Evolutionary conservation across 768 basidiomycete genomes (phyloP).

Genomic region (Epithele typhae): DNA sequence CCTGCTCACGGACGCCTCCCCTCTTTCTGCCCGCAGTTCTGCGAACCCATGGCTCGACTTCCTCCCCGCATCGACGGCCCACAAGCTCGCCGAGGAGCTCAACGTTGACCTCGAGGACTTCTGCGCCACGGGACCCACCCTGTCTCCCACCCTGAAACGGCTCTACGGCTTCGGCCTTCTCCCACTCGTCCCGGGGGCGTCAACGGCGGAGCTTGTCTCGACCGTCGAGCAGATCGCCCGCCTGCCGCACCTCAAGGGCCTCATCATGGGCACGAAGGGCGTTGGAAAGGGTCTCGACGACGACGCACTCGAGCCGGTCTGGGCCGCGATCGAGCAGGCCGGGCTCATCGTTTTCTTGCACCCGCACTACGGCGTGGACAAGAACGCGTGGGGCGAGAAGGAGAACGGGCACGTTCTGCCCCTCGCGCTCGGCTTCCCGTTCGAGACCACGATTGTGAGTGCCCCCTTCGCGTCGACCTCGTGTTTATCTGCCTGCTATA

Average conservation of each 20-base stretch:
- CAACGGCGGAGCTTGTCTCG: slow-evolving; percentile 52
- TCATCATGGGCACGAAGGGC: slow-evolving; percentile 82
- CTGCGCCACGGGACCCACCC: slow-evolving; percentile 59
- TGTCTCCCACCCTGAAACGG: slow-evolving; percentile 47
- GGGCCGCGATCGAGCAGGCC: slow-evolving; percentile 68
- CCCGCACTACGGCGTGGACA: slow-evolving; percentile 81
- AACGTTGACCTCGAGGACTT: slow-evolving; percentile 78
- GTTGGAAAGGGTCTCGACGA: slow-evolving; percentile 82
- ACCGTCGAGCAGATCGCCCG: slow-evolving; percentile 61
- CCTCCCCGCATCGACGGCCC: slow-evolving; percentile 63
- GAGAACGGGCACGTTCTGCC: slow-evolving; percentile 87
- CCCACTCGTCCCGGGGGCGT: slow-evolving; percentile 69
- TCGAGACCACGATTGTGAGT: slow-evolving; percentile 84
- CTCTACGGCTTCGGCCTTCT: slow-evolving; percentile 83
- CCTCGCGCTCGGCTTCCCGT: slow-evolving; percentile 83
- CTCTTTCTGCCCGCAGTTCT: slow-evolving; percentile 39
- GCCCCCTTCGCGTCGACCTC: too few relatives aligned
- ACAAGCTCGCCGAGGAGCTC: slow-evolving; percentile 59
- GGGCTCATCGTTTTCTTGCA: slow-evolving; percentile 80
- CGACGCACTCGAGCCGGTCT: slow-evolving; percentile 70
- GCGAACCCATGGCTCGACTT: slow-evolving; percentile 95
- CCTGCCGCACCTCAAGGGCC: slow-evolving; percentile 63
- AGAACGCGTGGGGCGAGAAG: slow-evolving; percentile 67
- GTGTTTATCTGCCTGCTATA: too few relatives aligned
- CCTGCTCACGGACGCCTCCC: too few relatives aligned